Evolutionary conservation across 2,329 filamentous ascomycete genomes (phyloP).

Genomic region (Ophiostoma angusticollis): DNA sequence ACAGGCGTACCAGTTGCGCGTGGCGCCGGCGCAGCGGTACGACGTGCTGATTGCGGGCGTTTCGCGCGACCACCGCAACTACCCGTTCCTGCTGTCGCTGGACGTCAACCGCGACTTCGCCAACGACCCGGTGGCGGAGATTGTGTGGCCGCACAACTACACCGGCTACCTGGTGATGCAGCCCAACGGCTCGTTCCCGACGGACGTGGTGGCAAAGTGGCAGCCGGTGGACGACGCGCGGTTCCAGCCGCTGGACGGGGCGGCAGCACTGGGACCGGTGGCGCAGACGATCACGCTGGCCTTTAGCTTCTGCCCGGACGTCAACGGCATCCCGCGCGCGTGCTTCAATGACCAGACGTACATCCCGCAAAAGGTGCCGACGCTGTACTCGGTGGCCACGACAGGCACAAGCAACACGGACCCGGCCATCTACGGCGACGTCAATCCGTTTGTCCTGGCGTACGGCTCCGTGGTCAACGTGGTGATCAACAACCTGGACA

Average conservation of each 20-base stretch:
- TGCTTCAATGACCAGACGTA: conserved; percentile 56
- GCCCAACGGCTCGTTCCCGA: conserved; percentile 16
- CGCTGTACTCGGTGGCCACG: conserved; percentile 57
- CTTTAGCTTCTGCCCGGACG: conserved; percentile 46
- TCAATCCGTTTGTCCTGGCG: conserved; percentile 28
- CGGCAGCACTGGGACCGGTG: conserved; percentile 23
- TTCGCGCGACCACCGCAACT: conserved; percentile 26
- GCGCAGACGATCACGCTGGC: conserved; percentile 43
- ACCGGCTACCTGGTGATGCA: conserved; percentile 33
- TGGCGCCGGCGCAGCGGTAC: conserved; percentile 32
- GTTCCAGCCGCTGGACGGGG: conserved; percentile 40
- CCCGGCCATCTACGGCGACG: conserved; percentile 28
- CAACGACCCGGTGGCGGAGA: conserved; percentile 15
- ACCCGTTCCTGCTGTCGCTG: conserved; percentile 29
- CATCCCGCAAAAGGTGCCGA: conserved; percentile 54
- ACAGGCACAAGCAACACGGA: conserved; percentile 32
- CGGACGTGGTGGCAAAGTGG: conserved; percentile 23
- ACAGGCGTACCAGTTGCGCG: conserved; percentile 25
- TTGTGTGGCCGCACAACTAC: conserved; percentile 25
- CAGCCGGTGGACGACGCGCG: conserved; percentile 49
- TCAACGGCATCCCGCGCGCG: conserved; percentile 47
- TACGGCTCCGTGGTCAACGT: conserved; percentile 31
- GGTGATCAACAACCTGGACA: conserved; percentile 37
- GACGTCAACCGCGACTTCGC: conserved; percentile 32
- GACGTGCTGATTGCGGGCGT: conserved; percentile 27